Base-by-base conservation (phyloP, 768 basidiomycete species). In the Solioccasus polychromus region DNA sequence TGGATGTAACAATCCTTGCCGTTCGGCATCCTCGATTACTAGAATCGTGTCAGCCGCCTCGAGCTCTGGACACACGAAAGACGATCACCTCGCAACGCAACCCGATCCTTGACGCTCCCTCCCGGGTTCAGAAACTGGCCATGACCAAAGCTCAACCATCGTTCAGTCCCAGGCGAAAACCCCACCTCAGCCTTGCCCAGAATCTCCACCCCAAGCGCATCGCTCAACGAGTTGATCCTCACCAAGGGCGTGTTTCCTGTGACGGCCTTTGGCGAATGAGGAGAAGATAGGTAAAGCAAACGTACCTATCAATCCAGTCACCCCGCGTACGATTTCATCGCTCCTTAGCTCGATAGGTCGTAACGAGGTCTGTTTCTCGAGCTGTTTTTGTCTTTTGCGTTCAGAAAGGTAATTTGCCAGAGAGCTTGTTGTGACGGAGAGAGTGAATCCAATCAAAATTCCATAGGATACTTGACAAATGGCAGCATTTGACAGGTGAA, bases 11-110 rank as follows among this genome's bases (percentile, higher is more conserved):
- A 92, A 70, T 1, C 93, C 93, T 48, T 78, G 72, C 8, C 76
- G 76, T 62, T 98, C 95, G 0, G 96, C 96, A 58, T 97, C 89
- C 51, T 93, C 80, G 54, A 99, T 92, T 75, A 98, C 95, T 98
- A 61, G 22, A 20, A 34, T 10, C n/a, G 19, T 6, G 26, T 38
- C 10, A 47, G 36, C 31, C 6, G 11, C 25, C 38, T 38, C 2
- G n/a, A 10, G 4, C 1, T 24, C 38, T 31, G 49, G 28, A 39
- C 38, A 47, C 35, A 18, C 11, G 4, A 8, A n/a, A 5, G 0
- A 8, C 15, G 54, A 80, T 48, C 59, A 96, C 94, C 91, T 64
- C 83, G 79, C 48, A 97, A 64, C 0, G 94, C 95, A n/a, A 98
- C 95, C 24, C 96, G 81, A 65, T 99, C 96, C 65, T 99, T 99